These are phyloP conservation scores for Eleusine indica DNA, from an alignment of 176 grass and related monocot genomes.

Conservation along the genomic window DNA sequence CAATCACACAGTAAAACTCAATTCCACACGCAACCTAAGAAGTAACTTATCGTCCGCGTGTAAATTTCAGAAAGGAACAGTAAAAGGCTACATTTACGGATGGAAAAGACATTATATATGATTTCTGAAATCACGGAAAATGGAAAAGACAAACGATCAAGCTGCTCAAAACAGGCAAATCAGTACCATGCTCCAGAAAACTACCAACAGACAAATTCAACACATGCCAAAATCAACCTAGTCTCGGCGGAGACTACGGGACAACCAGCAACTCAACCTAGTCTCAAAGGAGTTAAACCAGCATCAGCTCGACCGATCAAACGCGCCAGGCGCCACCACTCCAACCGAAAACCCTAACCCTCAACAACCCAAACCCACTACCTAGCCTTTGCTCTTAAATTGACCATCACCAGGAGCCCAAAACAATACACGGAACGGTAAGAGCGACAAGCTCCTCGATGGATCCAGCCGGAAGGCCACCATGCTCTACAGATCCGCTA, in stretches of 20 bases:
- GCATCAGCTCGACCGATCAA: neutral
- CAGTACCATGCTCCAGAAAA: neutral
- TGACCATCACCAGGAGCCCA: neutral
- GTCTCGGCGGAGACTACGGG: neutral
- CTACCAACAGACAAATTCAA: neutral
- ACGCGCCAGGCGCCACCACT: neutral
- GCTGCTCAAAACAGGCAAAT: neutral
- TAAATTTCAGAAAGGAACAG: neutral
- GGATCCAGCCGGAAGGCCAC: neutral
- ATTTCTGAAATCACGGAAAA: neutral
- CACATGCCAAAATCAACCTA: neutral
- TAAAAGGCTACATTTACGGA: neutral
- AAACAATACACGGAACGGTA: neutral
- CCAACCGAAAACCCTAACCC: constrained; percentile 2
- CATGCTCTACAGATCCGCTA: constrained; percentile 4
- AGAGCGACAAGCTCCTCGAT: neutral
- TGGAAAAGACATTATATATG: neutral
- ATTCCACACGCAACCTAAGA: neutral
- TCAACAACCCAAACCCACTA: neutral
- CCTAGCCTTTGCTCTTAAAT: neutral
- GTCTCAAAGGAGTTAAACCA: neutral
- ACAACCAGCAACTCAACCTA: neutral
- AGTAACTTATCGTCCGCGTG: neutral
- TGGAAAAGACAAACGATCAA: neutral
- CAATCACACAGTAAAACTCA: neutral